Evolutionary conservation across 768 basidiomycete species (phyloP), one percentile per base, ranked within the genome.

Genomic region (Udeniomyces megalosporus): DNA sequence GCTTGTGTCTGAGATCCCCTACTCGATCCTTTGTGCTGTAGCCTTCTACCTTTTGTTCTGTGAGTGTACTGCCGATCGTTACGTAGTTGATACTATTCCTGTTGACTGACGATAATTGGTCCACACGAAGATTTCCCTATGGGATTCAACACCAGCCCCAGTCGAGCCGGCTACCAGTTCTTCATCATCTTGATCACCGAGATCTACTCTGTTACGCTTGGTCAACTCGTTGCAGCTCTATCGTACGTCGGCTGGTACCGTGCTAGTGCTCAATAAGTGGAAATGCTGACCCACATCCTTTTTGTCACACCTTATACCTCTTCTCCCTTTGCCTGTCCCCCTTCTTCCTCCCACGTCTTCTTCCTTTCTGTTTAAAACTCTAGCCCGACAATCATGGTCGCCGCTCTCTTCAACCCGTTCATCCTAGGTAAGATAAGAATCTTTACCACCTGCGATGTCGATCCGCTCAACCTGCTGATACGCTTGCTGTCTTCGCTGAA

Each of bases 1-100:
- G 70, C 77, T 91, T 28, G 70, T 86, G 15, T 83, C 87, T 47
- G 88, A 93, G 72, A 78, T 86, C 60, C 89, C 88, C 0, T 85
- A 84, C 72, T 83, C 80, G 52, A 70, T 85, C 34, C 69, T 86
- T 15, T 88, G 86, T 67, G 83, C 79, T 12, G 69, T 81, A 54
- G 77, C 83, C 0, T 91, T 89, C 74, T 92, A 84, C 85, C 80
- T 86, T 62, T 61, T 71, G 24, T 45, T 69, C 58, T 60, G 38
- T 42, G 38, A 42, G 38, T 42, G 10, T 42, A 42, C 17, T 42
- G 8, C 10, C 38, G 38, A 8, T 17, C 38, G 38, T 8, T 84
- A 87, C 48, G 88, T 8, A 17, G 10, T 42, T 17, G 10, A 82
- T 80, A 52, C 70, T 84, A 28, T 68, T 85, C 15, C 86, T 85